Evolutionary conservation across 2,329 filamentous ascomycete species (phyloP).

Genomic region (Fusarium metavorans): DNA sequence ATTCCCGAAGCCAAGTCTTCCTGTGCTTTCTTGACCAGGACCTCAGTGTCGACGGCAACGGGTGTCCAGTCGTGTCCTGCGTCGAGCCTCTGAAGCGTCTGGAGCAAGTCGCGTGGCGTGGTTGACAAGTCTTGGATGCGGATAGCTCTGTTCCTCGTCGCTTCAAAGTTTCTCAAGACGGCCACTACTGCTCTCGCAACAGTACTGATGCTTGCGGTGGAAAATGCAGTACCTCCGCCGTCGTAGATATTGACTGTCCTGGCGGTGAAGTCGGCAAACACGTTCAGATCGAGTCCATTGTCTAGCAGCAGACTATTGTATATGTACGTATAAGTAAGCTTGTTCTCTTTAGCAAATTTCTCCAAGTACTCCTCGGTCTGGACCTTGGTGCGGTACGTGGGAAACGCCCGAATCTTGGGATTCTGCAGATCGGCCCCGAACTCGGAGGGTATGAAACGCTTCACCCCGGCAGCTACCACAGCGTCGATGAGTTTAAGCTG

Average conservation of each 20-base stretch:
- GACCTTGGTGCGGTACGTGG: slow-evolving; percentile 10
- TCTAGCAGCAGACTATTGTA: slow-evolving; percentile 12
- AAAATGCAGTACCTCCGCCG: slow-evolving; percentile 4
- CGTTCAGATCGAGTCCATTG: neutral
- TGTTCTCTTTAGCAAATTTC: neutral
- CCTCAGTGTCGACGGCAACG: neutral
- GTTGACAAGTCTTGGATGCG: slow-evolving; percentile 8
- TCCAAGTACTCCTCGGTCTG: slow-evolving; percentile 11
- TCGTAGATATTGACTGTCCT: slow-evolving; percentile 5
- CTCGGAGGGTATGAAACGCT: slow-evolving; percentile 13
- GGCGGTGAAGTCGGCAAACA: slow-evolving; percentile 6
- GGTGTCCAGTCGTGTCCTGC: neutral
- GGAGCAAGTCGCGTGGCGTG: slow-evolving; percentile 3
- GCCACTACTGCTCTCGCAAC: slow-evolving; percentile 3
- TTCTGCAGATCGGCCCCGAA: slow-evolving; percentile 14
- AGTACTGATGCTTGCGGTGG: neutral
- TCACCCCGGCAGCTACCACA: slow-evolving; percentile 1
- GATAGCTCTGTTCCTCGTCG: slow-evolving; percentile 10
- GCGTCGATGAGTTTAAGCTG: slow-evolving; percentile 17
- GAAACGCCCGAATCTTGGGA: neutral
- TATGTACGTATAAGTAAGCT: slow-evolving; percentile 6
- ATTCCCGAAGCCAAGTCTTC: slow-evolving; percentile 7
- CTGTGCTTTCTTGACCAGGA: slow-evolving; percentile 1
- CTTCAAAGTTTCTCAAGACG: neutral
- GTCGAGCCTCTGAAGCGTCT: slow-evolving; percentile 3